Base-by-base conservation (phyloP, 1,284 basidiomycete genomes). In the Rhodotorula sp. region DNA sequence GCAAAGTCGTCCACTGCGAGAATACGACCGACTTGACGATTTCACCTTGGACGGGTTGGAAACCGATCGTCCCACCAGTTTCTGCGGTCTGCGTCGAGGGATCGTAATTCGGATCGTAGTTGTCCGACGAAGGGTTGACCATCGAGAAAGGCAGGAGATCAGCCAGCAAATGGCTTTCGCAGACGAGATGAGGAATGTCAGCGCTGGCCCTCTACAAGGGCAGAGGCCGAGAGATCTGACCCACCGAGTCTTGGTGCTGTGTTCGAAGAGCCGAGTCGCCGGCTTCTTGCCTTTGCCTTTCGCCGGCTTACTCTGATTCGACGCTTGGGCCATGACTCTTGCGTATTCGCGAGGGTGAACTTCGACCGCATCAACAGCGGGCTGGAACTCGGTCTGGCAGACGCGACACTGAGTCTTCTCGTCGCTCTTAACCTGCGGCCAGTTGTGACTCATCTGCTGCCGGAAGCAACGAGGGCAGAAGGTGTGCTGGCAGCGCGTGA, bases 1-100 rank as follows among this genome's bases (percentile, higher is more conserved):
- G 88, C 91, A 96, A 94, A 26, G 87, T 88, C 8, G 94, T 97
- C 94, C 94, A 97, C 80, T 97, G 94, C 16, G 93, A 96, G 82
- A 97, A 97, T 62, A 97, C 93, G 60, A 97, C 90, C 8, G 91
- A 92, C 84, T 97, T 97, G 65, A 88, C 84, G 52, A 88, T 80
- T 16, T 88, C 80, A 47, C 87, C 71, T 87, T 80, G 80, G 63
- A 73, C 78, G 51, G 77, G 81, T 85, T 74, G 79, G 89, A 20
- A 93, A 85, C 80, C 90, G 85, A 71, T 85, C 83, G 26, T 78
- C 29, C 48, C 20, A 23, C 60, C 62, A 16, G 68, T 65, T 14
- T 34, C 48, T 4, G 14, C n/a, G n/a, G 58, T 20, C 21, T 67
- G 57, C 15, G 31, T n/a, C 5, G 62, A 48, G 15, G 63, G 67